These are phyloP conservation scores for Suhomyces bokatorum DNA, from an alignment of 1,139 yeast genomes.

Conservation along the genomic window DNA sequence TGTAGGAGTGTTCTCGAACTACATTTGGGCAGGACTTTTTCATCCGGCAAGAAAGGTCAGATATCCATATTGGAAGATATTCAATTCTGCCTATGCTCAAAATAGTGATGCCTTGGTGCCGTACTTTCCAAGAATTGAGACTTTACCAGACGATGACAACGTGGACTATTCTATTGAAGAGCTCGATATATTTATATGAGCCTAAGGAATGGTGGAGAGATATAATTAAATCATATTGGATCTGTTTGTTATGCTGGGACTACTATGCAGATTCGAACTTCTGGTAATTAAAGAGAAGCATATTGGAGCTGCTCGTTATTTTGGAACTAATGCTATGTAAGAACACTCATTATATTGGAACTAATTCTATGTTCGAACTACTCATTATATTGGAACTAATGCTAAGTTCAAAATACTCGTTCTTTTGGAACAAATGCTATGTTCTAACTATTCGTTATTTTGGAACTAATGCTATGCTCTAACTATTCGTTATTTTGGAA, in stretches of 20 bases:
- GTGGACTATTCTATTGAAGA: constrained; percentile 34
- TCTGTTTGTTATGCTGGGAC: too few relatives aligned
- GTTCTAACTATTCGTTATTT: too few relatives aligned
- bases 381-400: neutral
- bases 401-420: too few relatives aligned
- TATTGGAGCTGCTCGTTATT: too few relatives aligned
- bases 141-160: constrained; percentile 22
- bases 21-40: constrained; percentile 84
- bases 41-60: constrained; percentile 93
- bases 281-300: too few relatives aligned
- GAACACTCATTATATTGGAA: too few relatives aligned
- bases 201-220: neutral
- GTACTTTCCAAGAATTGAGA: constrained; percentile 64
- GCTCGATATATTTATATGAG: constrained; percentile 30
- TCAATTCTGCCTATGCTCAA: constrained; percentile 74
- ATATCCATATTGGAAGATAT: constrained; percentile 80
- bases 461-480: too few relatives aligned
- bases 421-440: too few relatives aligned
- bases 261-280: too few relatives aligned
- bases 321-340: too few relatives aligned
- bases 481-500: too few relatives aligned
- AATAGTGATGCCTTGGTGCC: constrained; percentile 80
- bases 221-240: too few relatives aligned
- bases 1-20: constrained; percentile 69
- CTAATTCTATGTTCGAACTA: neutral